A percentile compares a stretch with the other conserved stretches of the same genome.
phyloP scores from a whole-genome alignment of 108 stramenopile genomes.

The Fragilariopsis cylindrus region DNA sequence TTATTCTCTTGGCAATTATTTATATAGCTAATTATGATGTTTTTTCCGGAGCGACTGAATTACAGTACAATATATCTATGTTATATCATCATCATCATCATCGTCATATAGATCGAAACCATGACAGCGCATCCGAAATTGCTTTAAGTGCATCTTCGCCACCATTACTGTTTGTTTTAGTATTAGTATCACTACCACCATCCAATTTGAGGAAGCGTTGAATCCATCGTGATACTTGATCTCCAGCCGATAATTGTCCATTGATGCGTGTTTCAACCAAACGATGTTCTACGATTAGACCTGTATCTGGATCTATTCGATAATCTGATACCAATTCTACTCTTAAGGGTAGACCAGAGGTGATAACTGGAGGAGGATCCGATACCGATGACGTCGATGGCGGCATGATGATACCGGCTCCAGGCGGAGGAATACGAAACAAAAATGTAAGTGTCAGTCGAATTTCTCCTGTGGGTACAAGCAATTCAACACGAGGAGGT shows the following conservation, averaged over 20 bases:
- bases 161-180: constrained; percentile 7
- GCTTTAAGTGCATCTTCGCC: constrained; percentile 17
- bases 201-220: constrained; percentile 24
- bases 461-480: constrained; percentile 5
- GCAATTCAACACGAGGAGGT: constrained; percentile 25
- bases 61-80: not conserved
- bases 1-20: too few species aligned
- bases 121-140: constrained; percentile 15
- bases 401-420: not conserved
- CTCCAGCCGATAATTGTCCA: constrained; percentile 72
- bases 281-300: constrained; percentile 57
- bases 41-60: not conserved
- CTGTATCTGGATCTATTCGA: constrained; percentile 42
- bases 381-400: not conserved
- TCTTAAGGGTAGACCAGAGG: constrained; percentile 53
- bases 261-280: constrained; percentile 75
- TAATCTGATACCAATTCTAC: constrained; percentile 66
- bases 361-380: not conserved
- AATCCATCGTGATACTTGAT: constrained; percentile 60
- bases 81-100: not conserved
- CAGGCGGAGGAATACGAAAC: constrained; percentile 24
- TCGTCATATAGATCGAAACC: constrained; percentile 13
- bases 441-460: constrained; percentile 2
- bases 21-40: too few species aligned
- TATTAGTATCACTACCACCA: not conserved